These are phyloP conservation scores for Eucalyptus tenuipes DNA, from an alignment of 345 rosid species.

Conservation along the genomic window DNA sequence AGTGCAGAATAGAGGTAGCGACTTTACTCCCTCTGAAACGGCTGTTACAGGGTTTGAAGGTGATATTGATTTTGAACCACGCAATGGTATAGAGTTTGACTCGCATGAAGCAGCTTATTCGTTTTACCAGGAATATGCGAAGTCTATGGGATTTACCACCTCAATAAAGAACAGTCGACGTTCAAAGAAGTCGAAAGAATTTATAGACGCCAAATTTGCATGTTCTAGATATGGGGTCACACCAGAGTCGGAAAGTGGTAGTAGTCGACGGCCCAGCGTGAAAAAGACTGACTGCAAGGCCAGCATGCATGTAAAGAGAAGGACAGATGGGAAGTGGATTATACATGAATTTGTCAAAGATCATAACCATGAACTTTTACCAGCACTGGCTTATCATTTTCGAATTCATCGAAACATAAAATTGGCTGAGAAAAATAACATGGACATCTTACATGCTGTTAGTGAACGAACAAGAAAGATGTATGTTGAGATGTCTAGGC, in stretches of 20 bases:
- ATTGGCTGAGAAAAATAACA: slow-evolving; percentile 12
- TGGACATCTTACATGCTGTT: slow-evolving; percentile 28
- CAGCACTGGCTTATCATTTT: slow-evolving; percentile 19
- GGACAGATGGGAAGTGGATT: slow-evolving; percentile 38
- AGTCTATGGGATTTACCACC: slow-evolving; percentile 40
- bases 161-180: slow-evolving; percentile 46
- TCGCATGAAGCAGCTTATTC: slow-evolving; percentile 37
- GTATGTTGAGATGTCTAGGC: slow-evolving; percentile 39
- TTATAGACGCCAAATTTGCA: slow-evolving; percentile 52
- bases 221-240: slow-evolving; percentile 38
- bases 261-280: slow-evolving; percentile 17
- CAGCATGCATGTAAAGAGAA: slow-evolving; percentile 52
- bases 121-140: slow-evolving; percentile 44
- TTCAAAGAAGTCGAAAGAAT: slow-evolving; percentile 37
- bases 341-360: slow-evolving; percentile 40
- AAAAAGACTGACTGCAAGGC: slow-evolving; percentile 48
- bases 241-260: slow-evolving; percentile 27
- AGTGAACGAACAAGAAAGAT: slow-evolving; percentile 39
- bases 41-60: neutral
- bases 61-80: slow-evolving; percentile 15
- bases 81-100: slow-evolving; percentile 36
- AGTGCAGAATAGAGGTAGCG: neutral
- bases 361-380: slow-evolving; percentile 43
- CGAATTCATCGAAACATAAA: slow-evolving; percentile 9
- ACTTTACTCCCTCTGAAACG: neutral